Evolutionary conservation across 495 filamentous ascomycete species (phyloP).

Genomic region (Echria macrotheca): DNA sequence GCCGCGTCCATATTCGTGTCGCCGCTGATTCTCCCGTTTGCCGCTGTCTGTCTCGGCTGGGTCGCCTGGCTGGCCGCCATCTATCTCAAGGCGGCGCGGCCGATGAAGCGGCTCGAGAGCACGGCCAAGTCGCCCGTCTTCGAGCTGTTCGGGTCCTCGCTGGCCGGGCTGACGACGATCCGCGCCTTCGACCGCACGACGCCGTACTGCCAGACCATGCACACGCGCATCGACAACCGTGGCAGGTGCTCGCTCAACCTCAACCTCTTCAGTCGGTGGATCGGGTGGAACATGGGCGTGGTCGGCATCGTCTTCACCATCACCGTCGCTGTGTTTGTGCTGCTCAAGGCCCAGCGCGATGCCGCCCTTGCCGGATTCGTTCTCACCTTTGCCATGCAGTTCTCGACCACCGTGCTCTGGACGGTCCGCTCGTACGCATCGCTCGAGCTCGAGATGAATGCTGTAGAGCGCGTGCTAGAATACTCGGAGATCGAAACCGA

Average conservation of each 20-base stretch:
- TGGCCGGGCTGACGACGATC: constrained; percentile 64
- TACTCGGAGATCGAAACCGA: constrained; percentile 67
- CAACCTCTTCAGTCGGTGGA: constrained; percentile 64
- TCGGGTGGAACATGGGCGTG: constrained; percentile 59
- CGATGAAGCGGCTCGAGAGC: constrained; percentile 66
- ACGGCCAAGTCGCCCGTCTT: constrained; percentile 65
- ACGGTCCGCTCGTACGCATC: constrained; percentile 51
- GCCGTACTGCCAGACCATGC: constrained; percentile 56
- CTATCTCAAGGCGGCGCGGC: constrained; percentile 62
- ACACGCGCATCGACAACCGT: constrained; percentile 54
- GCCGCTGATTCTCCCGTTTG: constrained; percentile 48
- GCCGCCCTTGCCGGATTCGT: constrained; percentile 73
- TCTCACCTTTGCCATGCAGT: constrained; percentile 49
- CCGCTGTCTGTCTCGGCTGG: constrained; percentile 43
- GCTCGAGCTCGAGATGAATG: constrained; percentile 72
- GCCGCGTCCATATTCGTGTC: constrained; percentile 54
- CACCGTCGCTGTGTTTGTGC: constrained; percentile 55
- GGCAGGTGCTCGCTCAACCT: constrained; percentile 52
- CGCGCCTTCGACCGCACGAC: constrained; percentile 58
- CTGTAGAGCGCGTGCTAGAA: constrained; percentile 69
- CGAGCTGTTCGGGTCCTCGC: constrained; percentile 59
- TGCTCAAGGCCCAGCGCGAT: constrained; percentile 53
- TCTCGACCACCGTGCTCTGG: constrained; percentile 44
- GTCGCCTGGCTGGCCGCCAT: constrained; percentile 46
- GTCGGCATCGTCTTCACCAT: constrained; percentile 60